Base-by-base conservation (phyloP, 108 stramenopile species). In the Fragilaria radians region DNA sequence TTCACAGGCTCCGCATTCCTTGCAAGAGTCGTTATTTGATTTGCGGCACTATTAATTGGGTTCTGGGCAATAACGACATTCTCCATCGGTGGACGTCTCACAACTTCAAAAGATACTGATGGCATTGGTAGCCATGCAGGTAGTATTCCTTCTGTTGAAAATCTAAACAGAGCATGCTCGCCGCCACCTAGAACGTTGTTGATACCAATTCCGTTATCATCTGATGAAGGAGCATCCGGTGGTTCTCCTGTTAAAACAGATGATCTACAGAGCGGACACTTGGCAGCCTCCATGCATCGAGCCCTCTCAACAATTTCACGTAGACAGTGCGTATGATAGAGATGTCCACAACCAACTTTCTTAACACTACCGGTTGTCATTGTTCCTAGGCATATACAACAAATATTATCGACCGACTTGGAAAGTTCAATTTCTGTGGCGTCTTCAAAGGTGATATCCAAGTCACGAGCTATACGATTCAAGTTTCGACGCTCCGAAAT, bases 21-120 rank as follows among this genome's bases (percentile, higher is more conserved):
- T 47, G 26, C 52, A 47, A 50, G 52, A 28, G 32, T 52, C 61
- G n/a, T 46, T 59, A 21, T 74, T 54, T 21, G 61, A 59, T 59
- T 63, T 67, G 53, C 72, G 46, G 30, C 69, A 61, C 28, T 71
- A 27, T 45, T 59, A 56, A 56, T 62, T n/a, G n/a, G n/a, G n/a
- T n/a, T n/a, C n/a, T n/a, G n/a, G n/a, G n/a, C 72, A 11, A 69
- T 22, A 0, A 42, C 74, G n/a, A 23, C 32, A 27, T 45, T 28
- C 30, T 54, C 70, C 9, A 29, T 36, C 24, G 76, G 59, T 19
- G 78, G 71, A 34, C 88, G 73, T 7, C 88, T 71, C 3, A 89
- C 82, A 11, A 89, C 82, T 62, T 89, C 88, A 53, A 89, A 89
- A 3, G 84, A 83, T 53, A 89, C 81, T 21, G 82, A 77, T 28